These are phyloP conservation scores for Tetracladium setigerum DNA, from an alignment of 495 filamentous ascomycete genomes.

Conservation along the genomic window DNA sequence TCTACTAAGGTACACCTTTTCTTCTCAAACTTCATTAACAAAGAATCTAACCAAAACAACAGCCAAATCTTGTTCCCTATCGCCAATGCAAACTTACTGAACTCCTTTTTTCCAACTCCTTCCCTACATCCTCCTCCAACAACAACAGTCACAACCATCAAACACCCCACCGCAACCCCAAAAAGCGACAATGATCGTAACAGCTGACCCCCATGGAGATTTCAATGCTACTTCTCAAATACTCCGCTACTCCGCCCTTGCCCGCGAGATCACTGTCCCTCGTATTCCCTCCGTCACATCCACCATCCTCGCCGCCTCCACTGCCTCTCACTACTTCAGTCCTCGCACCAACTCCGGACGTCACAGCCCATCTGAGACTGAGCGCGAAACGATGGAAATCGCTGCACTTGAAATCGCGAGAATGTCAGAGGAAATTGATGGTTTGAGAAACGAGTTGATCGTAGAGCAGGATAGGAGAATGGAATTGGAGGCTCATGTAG, in stretches of 20 bases:
- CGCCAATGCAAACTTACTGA: conserved; percentile 97
- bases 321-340: conserved; percentile 26
- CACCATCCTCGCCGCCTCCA: conserved; percentile 23
- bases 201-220: conserved; percentile 87
- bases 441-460: conserved; percentile 53
- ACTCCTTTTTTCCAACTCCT: conserved; percentile 91
- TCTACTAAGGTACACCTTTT: conserved; percentile 57
- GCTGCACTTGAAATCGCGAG: conserved; percentile 67
- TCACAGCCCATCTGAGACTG: conserved; percentile 38
- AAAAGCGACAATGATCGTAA: conserved; percentile 93
- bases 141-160: conserved; percentile 9
- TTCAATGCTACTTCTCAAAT: conserved; percentile 97
- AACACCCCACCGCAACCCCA: conserved; percentile 48
- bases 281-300: conserved; percentile 68
- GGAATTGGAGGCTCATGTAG: conserved; percentile 49
- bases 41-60: conserved; percentile 2
- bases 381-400: conserved; percentile 64
- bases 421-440: conserved; percentile 69
- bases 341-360: conserved; percentile 38
- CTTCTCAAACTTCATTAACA: background rate
- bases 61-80: conserved; percentile 80
- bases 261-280: conserved; percentile 87
- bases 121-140: conserved; percentile 53
- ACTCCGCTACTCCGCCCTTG: conserved; percentile 87
- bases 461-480: conserved; percentile 46